A percentile compares a stretch with the other conserved stretches of the same genome.
These are phyloP conservation scores for Pezicula radicicola DNA, from an alignment of 2,329 filamentous ascomycete genomes.

Conservation along the genomic window DNA sequence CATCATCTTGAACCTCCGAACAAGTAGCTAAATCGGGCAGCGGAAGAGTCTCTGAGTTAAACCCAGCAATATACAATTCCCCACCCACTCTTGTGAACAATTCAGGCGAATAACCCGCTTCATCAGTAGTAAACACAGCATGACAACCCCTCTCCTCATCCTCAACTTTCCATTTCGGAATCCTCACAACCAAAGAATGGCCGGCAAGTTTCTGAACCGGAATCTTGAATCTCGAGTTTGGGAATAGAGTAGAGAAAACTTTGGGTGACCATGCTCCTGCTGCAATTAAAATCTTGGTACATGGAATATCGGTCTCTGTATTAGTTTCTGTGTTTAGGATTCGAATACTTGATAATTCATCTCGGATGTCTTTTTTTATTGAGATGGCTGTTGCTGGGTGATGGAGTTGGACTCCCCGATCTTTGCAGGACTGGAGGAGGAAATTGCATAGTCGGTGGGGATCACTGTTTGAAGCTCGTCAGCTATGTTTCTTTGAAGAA, in stretches of 20 bases:
- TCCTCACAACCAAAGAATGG: slow-evolving; percentile 66
- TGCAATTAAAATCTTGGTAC: slow-evolving; percentile 62
- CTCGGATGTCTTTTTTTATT: slow-evolving; percentile 46
- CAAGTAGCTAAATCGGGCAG: slow-evolving; percentile 56
- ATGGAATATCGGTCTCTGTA: slow-evolving; percentile 52
- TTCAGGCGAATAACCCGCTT: slow-evolving; percentile 64
- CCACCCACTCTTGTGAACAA: slow-evolving; percentile 65
- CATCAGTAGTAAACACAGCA: slow-evolving; percentile 64
- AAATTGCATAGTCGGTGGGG: slow-evolving; percentile 64
- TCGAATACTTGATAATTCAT: slow-evolving; percentile 48
- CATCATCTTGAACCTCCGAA: slow-evolving; percentile 40
- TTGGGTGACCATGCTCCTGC: slow-evolving; percentile 69
- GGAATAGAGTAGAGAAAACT: slow-evolving; percentile 66
- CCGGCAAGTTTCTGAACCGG: slow-evolving; percentile 64
- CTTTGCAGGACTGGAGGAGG: slow-evolving; percentile 54
- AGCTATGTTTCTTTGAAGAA: too few relatives aligned
- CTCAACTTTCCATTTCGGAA: slow-evolving; percentile 48
- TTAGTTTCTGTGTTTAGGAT: slow-evolving; percentile 42
- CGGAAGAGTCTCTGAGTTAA: slow-evolving; percentile 60
- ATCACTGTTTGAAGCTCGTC: slow-evolving; percentile 43
- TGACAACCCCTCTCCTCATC: slow-evolving; percentile 53
- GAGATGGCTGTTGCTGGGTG: slow-evolving; percentile 57
- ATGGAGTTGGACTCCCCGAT: slow-evolving; percentile 62
- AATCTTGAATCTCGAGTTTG: slow-evolving; percentile 45
- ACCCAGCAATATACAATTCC: slow-evolving; percentile 70